phyloP scores from a whole-genome alignment of 1,284 basidiomycete genomes.

The Naganishia albida region DNA sequence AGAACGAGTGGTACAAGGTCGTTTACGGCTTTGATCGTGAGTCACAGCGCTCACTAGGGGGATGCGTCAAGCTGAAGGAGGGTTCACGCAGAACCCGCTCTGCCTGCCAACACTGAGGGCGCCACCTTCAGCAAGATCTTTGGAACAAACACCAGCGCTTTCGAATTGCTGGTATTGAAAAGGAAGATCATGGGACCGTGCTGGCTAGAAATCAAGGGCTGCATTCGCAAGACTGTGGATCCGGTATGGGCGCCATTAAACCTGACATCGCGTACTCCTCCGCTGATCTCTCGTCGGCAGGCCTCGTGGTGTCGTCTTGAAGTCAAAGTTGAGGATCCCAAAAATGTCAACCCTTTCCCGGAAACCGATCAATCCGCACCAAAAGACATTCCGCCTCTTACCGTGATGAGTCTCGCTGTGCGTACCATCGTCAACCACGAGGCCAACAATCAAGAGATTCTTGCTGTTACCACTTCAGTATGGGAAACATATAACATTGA shows the following conservation, averaged over 20 bases:
- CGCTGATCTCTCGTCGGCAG: slow-evolving; percentile 54
- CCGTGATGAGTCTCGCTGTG: slow-evolving; percentile 82
- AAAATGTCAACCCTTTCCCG: slow-evolving; percentile 79
- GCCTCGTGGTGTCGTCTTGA: slow-evolving; percentile 95
- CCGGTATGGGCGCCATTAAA: slow-evolving; percentile 63
- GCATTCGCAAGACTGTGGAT: slow-evolving; percentile 68
- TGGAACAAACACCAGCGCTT: slow-evolving; percentile 89
- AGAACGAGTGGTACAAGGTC: slow-evolving; percentile 88
- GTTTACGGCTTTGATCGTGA: slow-evolving; percentile 78
- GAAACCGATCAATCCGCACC: slow-evolving; percentile 73
- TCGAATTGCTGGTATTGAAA: slow-evolving; percentile 93
- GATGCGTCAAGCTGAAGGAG: neutral
- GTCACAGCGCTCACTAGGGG: slow-evolving; percentile 37
- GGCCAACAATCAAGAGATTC: slow-evolving; percentile 90
- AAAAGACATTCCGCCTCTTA: slow-evolving; percentile 83
- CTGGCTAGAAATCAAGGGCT: slow-evolving; percentile 82
- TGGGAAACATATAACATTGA: slow-evolving; percentile 82
- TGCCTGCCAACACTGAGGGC: slow-evolving; percentile 72
- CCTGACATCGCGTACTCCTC: neutral
- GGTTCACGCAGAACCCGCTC: slow-evolving; percentile 58
- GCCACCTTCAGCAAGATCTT: slow-evolving; percentile 85
- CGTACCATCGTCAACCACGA: slow-evolving; percentile 94
- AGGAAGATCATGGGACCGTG: slow-evolving; percentile 99
- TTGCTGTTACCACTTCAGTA: slow-evolving; percentile 78
- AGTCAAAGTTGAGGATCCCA: slow-evolving; percentile 79